Evolutionary conservation across 1,284 basidiomycete genomes (phyloP).

Genomic region (Lentinula novae-zelandiae): DNA sequence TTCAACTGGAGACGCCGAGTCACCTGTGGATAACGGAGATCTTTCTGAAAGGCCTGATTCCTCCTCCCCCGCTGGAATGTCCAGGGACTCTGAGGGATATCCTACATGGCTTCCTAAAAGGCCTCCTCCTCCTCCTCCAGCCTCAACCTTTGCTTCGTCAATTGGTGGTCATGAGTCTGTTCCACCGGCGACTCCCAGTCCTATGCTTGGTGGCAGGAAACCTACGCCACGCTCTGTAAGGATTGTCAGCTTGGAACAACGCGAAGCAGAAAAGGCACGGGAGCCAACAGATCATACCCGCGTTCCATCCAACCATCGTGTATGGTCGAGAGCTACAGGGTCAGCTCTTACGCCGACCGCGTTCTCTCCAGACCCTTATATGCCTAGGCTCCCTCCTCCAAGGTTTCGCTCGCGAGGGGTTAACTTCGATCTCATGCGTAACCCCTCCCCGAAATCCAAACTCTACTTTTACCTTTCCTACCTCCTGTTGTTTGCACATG

Average conservation of each 20-base stretch:
- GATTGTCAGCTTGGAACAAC: slow-evolving; percentile 61
- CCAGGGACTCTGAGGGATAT: slow-evolving; percentile 63
- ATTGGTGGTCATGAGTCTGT: slow-evolving; percentile 31
- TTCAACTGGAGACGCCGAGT: slow-evolving; percentile 22
- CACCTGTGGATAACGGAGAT: slow-evolving; percentile 18
- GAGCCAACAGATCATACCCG: slow-evolving; percentile 54
- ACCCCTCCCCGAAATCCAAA: slow-evolving; percentile 50
- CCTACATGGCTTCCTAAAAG: slow-evolving; percentile 78
- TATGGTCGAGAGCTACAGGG: slow-evolving; percentile 61
- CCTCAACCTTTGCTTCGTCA: slow-evolving; percentile 63
- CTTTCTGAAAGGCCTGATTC: slow-evolving; percentile 8
- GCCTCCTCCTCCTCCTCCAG: slow-evolving; percentile 71
- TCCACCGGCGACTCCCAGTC: slow-evolving; percentile 36
- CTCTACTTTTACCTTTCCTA: slow-evolving; percentile 67
- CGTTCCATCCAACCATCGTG: slow-evolving; percentile 36
- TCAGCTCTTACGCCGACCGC: slow-evolving; percentile 45
- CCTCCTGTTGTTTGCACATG: slow-evolving; percentile 62
- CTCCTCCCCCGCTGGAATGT: slow-evolving; percentile 15
- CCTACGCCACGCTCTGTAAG: slow-evolving; percentile 75
- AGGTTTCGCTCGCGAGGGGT: slow-evolving; percentile 61
- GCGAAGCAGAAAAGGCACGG: slow-evolving; percentile 30
- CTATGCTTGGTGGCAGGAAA: slow-evolving; percentile 57
- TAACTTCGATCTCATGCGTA: slow-evolving; percentile 61
- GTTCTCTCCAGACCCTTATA: slow-evolving; percentile 32
- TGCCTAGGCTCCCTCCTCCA: slow-evolving; percentile 44